Evolutionary conservation across 805 yeast species (phyloP), one percentile per base, ranked within the genome.

Genomic region (Wickerhamomyces alni): DNA sequence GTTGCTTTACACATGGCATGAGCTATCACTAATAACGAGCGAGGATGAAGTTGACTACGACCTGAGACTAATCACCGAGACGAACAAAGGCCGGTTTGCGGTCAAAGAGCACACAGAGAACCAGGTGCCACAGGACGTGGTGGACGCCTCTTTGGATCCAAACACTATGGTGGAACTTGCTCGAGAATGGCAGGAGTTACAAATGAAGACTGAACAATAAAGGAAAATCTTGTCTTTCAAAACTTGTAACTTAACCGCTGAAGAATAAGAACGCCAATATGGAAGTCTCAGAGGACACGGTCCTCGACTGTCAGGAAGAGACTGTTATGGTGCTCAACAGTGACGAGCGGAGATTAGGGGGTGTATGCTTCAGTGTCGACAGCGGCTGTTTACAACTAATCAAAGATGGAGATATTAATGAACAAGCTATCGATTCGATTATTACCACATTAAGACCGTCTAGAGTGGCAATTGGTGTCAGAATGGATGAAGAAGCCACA

Each of bases 51-150:
- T 62, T 38, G 59, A 55, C 3, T 72, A 69, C 41, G 80, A 72
- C 35, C 57, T 91, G 17, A 65, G 98, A 24, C 58, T 91, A 12
- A 80, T 91, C 5, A 72, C 77, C 2, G 74, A 77, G 48, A 76
- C 75, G 17, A 85, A 87, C 45, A 65, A 84, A 7, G 85, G 87
- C 0, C 67, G 91, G 24, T 88, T 88, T 65, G 82, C 87, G 0
- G 63, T 78, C 0, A 86, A 83, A 47, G 95, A 87, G 36, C 91
- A 87, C 55, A 77, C 95, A 2, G 95, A 91, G 51, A 87, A 81
- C 57, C 89, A 86, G 53, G 96, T 93, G 3, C 99, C 99, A 0
- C 70, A 74, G 38, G 99, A 93, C 53, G 77, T 93, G 17, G 83
- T 93, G 4, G 93, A 87, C 56, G 96, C 96, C 2, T 70, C 85